Evolutionary conservation across 768 basidiomycete genomes (phyloP).

Genomic region (Collybiopsis confluens): DNA sequence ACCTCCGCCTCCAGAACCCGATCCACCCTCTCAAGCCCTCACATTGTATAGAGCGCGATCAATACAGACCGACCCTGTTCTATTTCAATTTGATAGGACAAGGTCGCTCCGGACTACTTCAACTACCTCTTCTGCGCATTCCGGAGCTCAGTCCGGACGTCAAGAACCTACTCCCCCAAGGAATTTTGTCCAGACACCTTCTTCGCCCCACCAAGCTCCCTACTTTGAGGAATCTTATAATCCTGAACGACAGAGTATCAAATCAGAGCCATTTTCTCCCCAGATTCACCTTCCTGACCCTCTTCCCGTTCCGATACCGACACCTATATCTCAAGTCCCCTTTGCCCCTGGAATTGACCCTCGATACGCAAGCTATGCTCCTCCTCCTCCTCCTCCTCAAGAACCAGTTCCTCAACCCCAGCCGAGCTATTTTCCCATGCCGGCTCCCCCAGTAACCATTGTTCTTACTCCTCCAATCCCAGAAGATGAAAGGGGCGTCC

Average conservation of each 20-base stretch:
- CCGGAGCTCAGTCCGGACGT: background rate
- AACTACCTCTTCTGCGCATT: background rate
- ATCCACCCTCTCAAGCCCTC: background rate
- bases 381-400: background rate
- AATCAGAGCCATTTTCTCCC: background rate
- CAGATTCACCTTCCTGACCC: background rate
- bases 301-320: background rate
- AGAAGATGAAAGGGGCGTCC: slow-evolving; percentile 1
- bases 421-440: slow-evolving; percentile 6
- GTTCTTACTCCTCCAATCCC: background rate
- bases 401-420: background rate
- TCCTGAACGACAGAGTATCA: background rate
- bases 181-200: background rate
- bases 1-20: background rate
- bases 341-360: slow-evolving; percentile 3
- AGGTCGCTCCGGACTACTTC: background rate
- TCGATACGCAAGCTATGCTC: background rate
- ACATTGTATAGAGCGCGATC: background rate
- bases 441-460: background rate
- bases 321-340: slow-evolving; percentile 3
- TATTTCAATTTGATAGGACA: background rate
- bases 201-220: background rate
- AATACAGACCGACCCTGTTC: background rate
- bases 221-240: background rate
- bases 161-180: background rate